Conservation (phyloP, 1,139 yeast species). For the Debaryomyces sp. region DNA sequence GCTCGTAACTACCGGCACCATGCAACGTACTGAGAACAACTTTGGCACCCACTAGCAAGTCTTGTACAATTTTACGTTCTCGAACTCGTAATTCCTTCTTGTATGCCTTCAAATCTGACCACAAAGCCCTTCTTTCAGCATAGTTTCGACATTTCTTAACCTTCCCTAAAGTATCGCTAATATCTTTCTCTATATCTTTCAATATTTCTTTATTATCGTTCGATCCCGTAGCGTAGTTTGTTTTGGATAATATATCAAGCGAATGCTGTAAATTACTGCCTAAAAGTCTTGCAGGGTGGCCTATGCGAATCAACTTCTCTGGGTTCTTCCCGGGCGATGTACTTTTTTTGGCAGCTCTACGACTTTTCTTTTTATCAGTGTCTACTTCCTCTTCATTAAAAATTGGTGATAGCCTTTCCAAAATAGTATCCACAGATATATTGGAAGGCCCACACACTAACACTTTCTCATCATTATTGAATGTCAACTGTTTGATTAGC, state of each 20-base stretch:
- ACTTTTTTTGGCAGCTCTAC: constrained; percentile 10
- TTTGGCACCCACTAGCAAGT: constrained; percentile 59
- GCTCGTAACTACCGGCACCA: constrained; percentile 78
- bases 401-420: constrained; percentile 67
- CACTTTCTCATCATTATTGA: constrained; percentile 60
- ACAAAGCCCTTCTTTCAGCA: constrained; percentile 65
- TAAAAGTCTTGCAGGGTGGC: constrained; percentile 89
- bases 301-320: constrained; percentile 72
- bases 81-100: constrained; percentile 69
- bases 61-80: constrained; percentile 64
- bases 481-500: constrained; percentile 71
- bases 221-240: constrained; percentile 25
- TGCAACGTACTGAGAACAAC: constrained; percentile 85
- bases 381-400: constrained; percentile 19
- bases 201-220: constrained; percentile 66
- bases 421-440: constrained; percentile 89
- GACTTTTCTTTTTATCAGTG: constrained; percentile 19
- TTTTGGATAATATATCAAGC: constrained; percentile 69
- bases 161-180: constrained; percentile 58
- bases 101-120: constrained; percentile 67
- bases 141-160: constrained; percentile 69
- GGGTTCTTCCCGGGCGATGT: constrained; percentile 25
- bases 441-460: constrained; percentile 96
- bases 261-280: constrained; percentile 69
- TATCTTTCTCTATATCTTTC: constrained; percentile 70